These are phyloP conservation scores for Volutella citrinella DNA, from an alignment of 2,329 filamentous ascomycete genomes.

Conservation along the genomic window DNA sequence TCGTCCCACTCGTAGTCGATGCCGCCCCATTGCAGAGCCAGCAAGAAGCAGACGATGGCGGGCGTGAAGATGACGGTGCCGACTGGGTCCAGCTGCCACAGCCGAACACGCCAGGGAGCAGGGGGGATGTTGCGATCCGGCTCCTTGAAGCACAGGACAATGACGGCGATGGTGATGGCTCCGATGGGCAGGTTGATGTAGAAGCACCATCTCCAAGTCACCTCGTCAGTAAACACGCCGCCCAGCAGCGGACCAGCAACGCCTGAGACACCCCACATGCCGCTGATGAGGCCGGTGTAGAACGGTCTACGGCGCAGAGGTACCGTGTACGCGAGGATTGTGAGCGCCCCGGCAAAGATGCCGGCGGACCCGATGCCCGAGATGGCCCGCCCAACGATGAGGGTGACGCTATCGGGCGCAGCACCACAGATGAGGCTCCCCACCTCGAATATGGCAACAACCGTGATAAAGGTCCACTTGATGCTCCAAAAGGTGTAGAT, in stretches of 20 bases:
- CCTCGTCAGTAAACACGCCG: constrained; percentile 32
- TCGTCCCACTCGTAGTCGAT: constrained; percentile 30
- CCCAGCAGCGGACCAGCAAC: constrained; percentile 33
- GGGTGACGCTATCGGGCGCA: constrained; percentile 28
- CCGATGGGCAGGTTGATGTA: constrained; percentile 41
- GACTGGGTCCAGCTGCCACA: constrained; percentile 28
- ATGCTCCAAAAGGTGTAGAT: constrained; percentile 44
- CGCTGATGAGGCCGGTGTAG: constrained; percentile 34
- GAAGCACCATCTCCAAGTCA: constrained; percentile 40
- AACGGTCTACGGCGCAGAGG: constrained; percentile 32
- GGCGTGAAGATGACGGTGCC: constrained; percentile 32
- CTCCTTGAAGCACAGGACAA: constrained; percentile 25
- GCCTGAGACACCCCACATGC: constrained; percentile 45
- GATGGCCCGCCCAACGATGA: constrained; percentile 35
- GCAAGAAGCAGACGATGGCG: constrained; percentile 42
- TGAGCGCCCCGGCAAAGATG: constrained; percentile 42
- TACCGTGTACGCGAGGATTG: constrained; percentile 39
- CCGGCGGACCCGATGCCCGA: constrained; percentile 41
- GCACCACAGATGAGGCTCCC: constrained; percentile 40
- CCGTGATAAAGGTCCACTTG: constrained; percentile 37
- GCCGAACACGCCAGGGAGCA: constrained; percentile 21
- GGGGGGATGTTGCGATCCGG: constrained; percentile 21
- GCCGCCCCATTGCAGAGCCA: constrained; percentile 51
- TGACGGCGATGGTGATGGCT: constrained; percentile 29
- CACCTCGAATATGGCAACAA: constrained; percentile 40